Evolutionary conservation across 768 basidiomycete genomes (phyloP).

Genomic region (Termitomyces sp.): DNA sequence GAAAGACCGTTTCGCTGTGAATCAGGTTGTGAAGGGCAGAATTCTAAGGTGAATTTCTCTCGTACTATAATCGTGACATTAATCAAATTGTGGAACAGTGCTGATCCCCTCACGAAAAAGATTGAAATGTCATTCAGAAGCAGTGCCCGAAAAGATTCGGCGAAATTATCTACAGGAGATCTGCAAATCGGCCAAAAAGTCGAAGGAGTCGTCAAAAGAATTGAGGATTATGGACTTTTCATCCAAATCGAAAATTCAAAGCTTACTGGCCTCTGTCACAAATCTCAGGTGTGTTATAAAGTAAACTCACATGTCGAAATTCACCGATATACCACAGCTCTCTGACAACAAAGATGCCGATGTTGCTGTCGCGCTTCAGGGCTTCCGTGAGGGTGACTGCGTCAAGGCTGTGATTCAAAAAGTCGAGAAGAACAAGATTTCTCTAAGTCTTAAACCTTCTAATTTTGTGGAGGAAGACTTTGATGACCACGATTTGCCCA

Average conservation of each 20-base stretch:
- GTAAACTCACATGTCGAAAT: background rate
- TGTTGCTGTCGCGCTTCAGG: slow-evolving; percentile 67
- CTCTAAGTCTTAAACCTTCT: slow-evolving; percentile 87
- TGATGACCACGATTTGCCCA: slow-evolving; percentile 27
- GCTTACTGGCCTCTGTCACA: slow-evolving; percentile 89
- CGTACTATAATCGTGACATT: background rate
- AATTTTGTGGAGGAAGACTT: slow-evolving; percentile 72
- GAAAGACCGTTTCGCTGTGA: slow-evolving; percentile 73
- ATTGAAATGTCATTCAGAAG: slow-evolving; percentile 90
- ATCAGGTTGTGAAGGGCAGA: slow-evolving; percentile 85
- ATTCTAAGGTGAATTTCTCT: slow-evolving; percentile 58
- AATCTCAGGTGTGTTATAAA: slow-evolving; percentile 63
- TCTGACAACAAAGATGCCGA: slow-evolving; percentile 86
- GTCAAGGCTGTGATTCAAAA: slow-evolving; percentile 75
- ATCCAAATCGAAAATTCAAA: slow-evolving; percentile 83
- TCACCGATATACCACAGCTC: slow-evolving; percentile 41
- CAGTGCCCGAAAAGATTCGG: slow-evolving; percentile 41
- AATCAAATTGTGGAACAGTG: slow-evolving; percentile 34
- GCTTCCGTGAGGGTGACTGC: slow-evolving; percentile 82
- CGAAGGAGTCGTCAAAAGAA: slow-evolving; percentile 68
- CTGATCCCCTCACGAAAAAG: slow-evolving; percentile 66
- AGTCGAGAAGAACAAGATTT: slow-evolving; percentile 72
- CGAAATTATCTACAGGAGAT: slow-evolving; percentile 42
- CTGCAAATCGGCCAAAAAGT: slow-evolving; percentile 79
- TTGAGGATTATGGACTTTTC: slow-evolving; percentile 92